Evolutionary conservation across 1,139 yeast genomes (phyloP).

Genomic region (Geotrichum bryndzae): DNA sequence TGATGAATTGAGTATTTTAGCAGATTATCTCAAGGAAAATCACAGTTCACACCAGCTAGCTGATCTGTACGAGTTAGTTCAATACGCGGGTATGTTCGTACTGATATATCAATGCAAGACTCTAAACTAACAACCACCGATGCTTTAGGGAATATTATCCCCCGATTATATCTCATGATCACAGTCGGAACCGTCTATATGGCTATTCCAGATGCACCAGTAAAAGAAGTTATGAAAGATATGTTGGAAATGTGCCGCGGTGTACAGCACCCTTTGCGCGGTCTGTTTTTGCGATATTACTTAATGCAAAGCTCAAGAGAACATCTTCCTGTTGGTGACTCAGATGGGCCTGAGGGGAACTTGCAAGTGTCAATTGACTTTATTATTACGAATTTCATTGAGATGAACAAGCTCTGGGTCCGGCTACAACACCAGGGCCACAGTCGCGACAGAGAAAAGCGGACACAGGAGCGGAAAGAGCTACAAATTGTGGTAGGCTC

Average conservation of each 20-base stretch:
- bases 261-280: slow-evolving; percentile 86
- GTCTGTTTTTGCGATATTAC: slow-evolving; percentile 82
- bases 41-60: slow-evolving; percentile 76
- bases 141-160: slow-evolving; percentile 57
- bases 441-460: slow-evolving; percentile 67
- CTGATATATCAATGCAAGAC: not conserved
- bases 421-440: slow-evolving; percentile 95
- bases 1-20: slow-evolving; percentile 70
- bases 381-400: slow-evolving; percentile 79
- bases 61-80: slow-evolving; percentile 89
- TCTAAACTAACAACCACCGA: not conserved
- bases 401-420: slow-evolving; percentile 97
- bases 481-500: slow-evolving; percentile 89
- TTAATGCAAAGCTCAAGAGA: slow-evolving; percentile 78
- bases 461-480: slow-evolving; percentile 80
- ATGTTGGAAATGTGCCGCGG: slow-evolving; percentile 98
- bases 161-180: slow-evolving; percentile 87
- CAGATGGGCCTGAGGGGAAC: slow-evolving; percentile 40
- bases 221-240: slow-evolving; percentile 82
- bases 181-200: slow-evolving; percentile 90
- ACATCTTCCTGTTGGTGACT: slow-evolving; percentile 46
- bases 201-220: slow-evolving; percentile 72
- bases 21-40: slow-evolving; percentile 57
- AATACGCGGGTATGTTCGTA: slow-evolving; percentile 55
- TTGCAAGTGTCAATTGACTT: slow-evolving; percentile 65